Percentiles rank a stretch among this genome's conserved stretches.
phyloP scores from a whole-genome alignment of 1,284 basidiomycete genomes.

The Wolfiporia cocos region DNA sequence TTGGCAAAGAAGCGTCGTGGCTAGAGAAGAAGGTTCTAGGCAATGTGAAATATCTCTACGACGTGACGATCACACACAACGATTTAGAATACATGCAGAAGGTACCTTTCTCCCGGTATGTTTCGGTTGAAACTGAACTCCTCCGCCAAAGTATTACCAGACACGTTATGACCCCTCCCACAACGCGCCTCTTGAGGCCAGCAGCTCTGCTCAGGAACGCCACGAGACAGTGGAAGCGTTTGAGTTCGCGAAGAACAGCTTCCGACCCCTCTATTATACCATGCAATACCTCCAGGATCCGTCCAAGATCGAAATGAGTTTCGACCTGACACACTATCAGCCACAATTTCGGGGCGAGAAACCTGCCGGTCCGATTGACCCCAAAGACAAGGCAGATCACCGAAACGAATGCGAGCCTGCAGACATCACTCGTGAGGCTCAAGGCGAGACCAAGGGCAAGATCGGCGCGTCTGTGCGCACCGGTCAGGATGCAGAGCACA shows the following conservation, averaged over 20 bases:
- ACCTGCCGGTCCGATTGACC: slow-evolving; percentile 20
- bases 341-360: slow-evolving; percentile 35
- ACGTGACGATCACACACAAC: slow-evolving; percentile 55
- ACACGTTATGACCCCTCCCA: slow-evolving; percentile 35
- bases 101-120: no score
- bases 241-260: slow-evolving; percentile 40
- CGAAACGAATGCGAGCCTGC: slow-evolving; percentile 17
- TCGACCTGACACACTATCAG: slow-evolving; percentile 53
- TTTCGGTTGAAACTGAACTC: no score
- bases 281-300: slow-evolving; percentile 49
- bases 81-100: slow-evolving; percentile 51
- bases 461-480: slow-evolving; percentile 16
- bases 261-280: slow-evolving; percentile 52
- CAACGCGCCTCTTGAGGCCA: slow-evolving; percentile 30
- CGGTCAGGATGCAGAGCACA: slow-evolving; percentile 17
- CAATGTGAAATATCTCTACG: slow-evolving; percentile 49
- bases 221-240: slow-evolving; percentile 35
- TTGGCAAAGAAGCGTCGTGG: slow-evolving; percentile 49
- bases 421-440: slow-evolving; percentile 11
- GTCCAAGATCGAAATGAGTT: slow-evolving; percentile 58
- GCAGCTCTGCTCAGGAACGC: slow-evolving; percentile 26
- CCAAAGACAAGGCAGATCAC: slow-evolving; percentile 14
- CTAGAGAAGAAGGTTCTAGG: slow-evolving; percentile 55
- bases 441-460: slow-evolving; percentile 12
- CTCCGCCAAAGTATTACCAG: slow-evolving; percentile 48